Base-by-base conservation (phyloP, 805 yeast species). In the Starmerella khaoyaiensis region DNA sequence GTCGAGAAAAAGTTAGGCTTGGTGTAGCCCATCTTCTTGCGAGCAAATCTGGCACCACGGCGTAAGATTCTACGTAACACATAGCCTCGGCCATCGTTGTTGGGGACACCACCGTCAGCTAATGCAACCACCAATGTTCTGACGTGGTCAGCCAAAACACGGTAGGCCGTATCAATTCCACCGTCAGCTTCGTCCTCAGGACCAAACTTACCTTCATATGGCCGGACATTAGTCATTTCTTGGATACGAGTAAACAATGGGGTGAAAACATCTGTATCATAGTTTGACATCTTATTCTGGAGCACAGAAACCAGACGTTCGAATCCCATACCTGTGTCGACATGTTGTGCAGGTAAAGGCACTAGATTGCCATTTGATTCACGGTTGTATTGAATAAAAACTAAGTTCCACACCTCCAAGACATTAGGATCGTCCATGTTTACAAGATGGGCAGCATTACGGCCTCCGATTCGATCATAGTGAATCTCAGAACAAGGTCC, bases 401-500 rank as follows among this genome's bases (percentile, higher is more conserved):
- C 99, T 57, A 83, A 72, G 65, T 90, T 90, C 99, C 99, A 90
- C 47, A 90, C 77, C 66, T 90, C 99, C 52, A 90, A 68, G 40
- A 90, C 99, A 58, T 87, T 82, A 43, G 99, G 98, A 60, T 90
- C 99, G 63, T 90, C 99, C 75, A 73, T 74, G 59, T 90, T 90
- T 52, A 90, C 99, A 47, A 93, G 68, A 46, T 62, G 53, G 15
- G 96, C 68, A 38, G 97, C 98, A 56, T 90, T 87, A 68, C 99
- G 78, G 41, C 97, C 96, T 48, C 98, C 98, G 48, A 90, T 84
- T 64, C 98, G 76, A 62, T 90, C 99, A 60, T 83, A 90, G 62
- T 90, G 99, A 51, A 90, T 72, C 63, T 90, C 99, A 18, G 94
- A 79, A 65, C 98, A 93, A 36, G 99, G 99, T 46, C 99, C 99